These are phyloP conservation scores for Pythium apleroticum DNA, from an alignment of 352 stramenopile genomes.

Conservation along the genomic window DNA sequence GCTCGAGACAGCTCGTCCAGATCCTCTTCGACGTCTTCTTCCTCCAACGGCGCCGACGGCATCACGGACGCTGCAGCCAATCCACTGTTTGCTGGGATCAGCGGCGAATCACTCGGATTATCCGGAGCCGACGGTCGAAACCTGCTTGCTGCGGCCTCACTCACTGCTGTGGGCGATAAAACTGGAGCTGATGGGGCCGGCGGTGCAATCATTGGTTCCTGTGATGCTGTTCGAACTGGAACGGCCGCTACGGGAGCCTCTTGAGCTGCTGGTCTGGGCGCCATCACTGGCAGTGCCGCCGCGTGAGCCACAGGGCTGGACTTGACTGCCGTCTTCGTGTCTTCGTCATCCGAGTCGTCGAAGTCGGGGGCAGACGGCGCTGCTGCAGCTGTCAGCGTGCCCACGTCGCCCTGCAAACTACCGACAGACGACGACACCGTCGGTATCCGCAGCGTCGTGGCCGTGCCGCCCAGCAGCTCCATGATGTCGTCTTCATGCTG, in stretches of 20 bases:
- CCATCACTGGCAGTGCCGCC: not conserved
- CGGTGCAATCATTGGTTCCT: not conserved
- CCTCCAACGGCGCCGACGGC: conserved; percentile 29
- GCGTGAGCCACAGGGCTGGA: conserved; percentile 14
- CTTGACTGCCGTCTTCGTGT: not conserved
- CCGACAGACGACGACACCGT: conserved; percentile 10
- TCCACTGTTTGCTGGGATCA: conserved; percentile 11
- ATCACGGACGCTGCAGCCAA: not conserved
- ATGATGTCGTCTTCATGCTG: conserved; percentile 64
- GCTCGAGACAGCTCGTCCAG: conserved; percentile 7
- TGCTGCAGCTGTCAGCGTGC: conserved; percentile 12
- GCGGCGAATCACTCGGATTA: conserved; percentile 28
- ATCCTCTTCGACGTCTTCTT: conserved; percentile 18
- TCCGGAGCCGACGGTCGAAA: conserved; percentile 21
- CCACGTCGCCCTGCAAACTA: conserved; percentile 5
- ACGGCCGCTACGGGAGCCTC: not conserved
- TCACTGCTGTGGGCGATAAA: not conserved
- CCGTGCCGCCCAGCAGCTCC: conserved; percentile 35
- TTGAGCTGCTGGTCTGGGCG: too few relatives aligned
- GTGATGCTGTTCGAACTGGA: not conserved
- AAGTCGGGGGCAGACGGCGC: conserved; percentile 44
- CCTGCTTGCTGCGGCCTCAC: not conserved
- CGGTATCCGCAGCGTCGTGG: conserved; percentile 22
- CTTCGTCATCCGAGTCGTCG: conserved; percentile 43
- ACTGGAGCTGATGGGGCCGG: not conserved